phyloP scores from a whole-genome alignment of 164 flowering plant species.

The Liriodendron chinense region DNA sequence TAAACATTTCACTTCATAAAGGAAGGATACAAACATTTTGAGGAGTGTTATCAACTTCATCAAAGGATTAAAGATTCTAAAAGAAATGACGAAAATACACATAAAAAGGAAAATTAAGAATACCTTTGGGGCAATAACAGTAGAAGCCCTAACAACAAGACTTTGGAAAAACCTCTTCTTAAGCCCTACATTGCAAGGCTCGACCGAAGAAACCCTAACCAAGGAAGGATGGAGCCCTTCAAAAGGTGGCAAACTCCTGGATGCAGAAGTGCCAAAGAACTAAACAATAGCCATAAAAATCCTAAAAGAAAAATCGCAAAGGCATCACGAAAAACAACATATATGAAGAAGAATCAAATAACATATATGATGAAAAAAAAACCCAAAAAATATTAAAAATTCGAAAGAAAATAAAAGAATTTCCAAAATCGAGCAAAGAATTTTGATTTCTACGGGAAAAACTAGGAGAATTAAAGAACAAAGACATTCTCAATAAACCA shows the following conservation, averaged over 20 bases:
- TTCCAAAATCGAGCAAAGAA: no score
- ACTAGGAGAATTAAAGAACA: no score
- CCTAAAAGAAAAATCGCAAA: background rate
- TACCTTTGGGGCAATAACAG: slow-evolving; percentile 89
- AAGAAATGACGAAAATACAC: no score
- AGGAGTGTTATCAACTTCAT: no score
- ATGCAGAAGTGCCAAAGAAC: slow-evolving; percentile 34
- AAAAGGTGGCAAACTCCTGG: slow-evolving; percentile 40
- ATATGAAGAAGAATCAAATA: background rate
- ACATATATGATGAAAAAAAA: no score
- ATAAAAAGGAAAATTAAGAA: background rate
- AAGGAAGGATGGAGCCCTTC: slow-evolving; percentile 43
- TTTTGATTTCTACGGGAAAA: no score
- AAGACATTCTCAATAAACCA: no score
- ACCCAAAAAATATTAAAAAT: no score
- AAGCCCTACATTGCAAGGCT: slow-evolving; percentile 2
- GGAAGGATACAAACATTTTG: no score
- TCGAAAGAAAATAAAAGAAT: no score
- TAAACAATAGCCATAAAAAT: slow-evolving; percentile 48
- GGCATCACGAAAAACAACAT: background rate
- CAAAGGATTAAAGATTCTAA: no score
- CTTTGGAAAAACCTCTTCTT: slow-evolving; percentile 18
- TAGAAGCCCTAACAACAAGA: slow-evolving; percentile 74
- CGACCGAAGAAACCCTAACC: slow-evolving; percentile 11
- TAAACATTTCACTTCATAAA: no score